Percentiles rank a stretch among this genome's conserved stretches.
Evolutionary conservation across 106 monocot species (phyloP).

Genomic region (Narthecium ossifragum): DNA sequence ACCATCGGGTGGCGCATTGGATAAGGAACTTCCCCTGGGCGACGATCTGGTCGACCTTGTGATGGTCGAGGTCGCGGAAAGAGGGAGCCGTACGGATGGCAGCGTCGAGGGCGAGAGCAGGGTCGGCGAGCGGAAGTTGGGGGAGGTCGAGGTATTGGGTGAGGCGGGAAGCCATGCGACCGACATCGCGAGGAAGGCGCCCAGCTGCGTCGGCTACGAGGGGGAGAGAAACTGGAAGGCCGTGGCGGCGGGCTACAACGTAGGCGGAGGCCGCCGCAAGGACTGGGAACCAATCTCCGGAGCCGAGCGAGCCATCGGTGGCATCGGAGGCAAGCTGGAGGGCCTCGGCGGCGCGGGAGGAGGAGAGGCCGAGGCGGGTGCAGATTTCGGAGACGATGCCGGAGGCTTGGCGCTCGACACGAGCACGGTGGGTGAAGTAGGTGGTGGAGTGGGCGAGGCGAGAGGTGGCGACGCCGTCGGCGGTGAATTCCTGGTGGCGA

Average conservation of each 20-base stretch:
- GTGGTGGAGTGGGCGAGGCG: conserved; percentile 18
- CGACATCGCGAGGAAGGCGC: conserved; percentile 26
- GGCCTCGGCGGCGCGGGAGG: conserved; percentile 26
- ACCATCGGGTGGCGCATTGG: conserved; percentile 62
- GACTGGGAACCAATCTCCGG: conserved; percentile 49
- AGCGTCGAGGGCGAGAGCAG: conserved; percentile 23
- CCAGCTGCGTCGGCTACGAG: conserved; percentile 42
- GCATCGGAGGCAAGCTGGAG: conserved; percentile 26
- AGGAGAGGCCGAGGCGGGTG: conserved; percentile 44
- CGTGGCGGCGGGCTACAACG: conserved; percentile 34
- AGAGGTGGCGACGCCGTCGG: conserved; percentile 17
- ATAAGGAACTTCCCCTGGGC: conserved; percentile 57
- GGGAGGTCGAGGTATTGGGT: conserved; percentile 27
- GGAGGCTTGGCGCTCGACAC: conserved; percentile 27
- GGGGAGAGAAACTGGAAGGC: conserved; percentile 44
- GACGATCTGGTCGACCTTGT: conserved; percentile 32
- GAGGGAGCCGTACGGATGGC: conserved; percentile 10
- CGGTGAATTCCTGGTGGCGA: conserved; percentile 29
- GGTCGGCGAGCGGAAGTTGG: conserved; percentile 41
- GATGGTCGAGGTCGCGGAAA: conserved; percentile 12
- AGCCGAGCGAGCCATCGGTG: conserved; percentile 41
- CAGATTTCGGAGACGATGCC: conserved; percentile 21
- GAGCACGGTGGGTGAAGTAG: conserved; percentile 34
- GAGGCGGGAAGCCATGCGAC: conserved; percentile 44
- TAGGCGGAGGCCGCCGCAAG: conserved; percentile 52